A percentile compares a stretch with the other conserved stretches of the same genome.
phyloP scores from a whole-genome alignment of 129 eudicot genomes.

The Escallonia rubra region DNA sequence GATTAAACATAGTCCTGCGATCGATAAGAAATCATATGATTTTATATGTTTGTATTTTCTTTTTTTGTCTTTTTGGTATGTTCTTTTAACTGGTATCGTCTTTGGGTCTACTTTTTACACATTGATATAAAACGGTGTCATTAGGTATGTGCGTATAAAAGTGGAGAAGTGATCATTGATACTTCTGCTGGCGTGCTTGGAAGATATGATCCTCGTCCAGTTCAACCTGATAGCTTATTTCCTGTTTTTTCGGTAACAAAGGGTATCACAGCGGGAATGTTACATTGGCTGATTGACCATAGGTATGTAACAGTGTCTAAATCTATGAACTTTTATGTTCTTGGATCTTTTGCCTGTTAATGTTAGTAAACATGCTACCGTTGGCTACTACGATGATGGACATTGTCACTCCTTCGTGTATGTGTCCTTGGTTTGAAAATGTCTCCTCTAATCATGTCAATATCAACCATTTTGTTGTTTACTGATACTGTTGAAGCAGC shows the following conservation, averaged over 20 bases:
- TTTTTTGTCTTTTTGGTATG: not conserved
- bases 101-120: no score
- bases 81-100: no score
- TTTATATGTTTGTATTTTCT: not conserved
- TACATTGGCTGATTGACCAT: conserved; percentile 82
- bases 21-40: no score
- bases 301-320: conserved; percentile 41
- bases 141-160: conserved; percentile 94
- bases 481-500: no score
- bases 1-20: no score
- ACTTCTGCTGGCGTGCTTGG: conserved; percentile 92
- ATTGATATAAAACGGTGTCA: conserved; percentile 3
- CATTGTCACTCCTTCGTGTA: no score
- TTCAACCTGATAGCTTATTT: conserved; percentile 79
- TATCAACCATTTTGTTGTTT: no score
- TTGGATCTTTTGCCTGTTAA: not conserved
- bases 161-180: conserved; percentile 89
- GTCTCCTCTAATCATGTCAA: no score
- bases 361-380: no score
- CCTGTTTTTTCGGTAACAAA: conserved; percentile 79
- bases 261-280: conserved; percentile 84
- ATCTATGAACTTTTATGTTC: not conserved
- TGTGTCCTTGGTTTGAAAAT: no score
- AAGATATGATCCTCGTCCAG: conserved; percentile 88
- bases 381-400: no score